A percentile compares a stretch with the other conserved stretches of the same genome.
Evolutionary conservation across 108 stramenopile genomes (phyloP).

Genomic region (Pseudonitzschia multiseries): DNA sequence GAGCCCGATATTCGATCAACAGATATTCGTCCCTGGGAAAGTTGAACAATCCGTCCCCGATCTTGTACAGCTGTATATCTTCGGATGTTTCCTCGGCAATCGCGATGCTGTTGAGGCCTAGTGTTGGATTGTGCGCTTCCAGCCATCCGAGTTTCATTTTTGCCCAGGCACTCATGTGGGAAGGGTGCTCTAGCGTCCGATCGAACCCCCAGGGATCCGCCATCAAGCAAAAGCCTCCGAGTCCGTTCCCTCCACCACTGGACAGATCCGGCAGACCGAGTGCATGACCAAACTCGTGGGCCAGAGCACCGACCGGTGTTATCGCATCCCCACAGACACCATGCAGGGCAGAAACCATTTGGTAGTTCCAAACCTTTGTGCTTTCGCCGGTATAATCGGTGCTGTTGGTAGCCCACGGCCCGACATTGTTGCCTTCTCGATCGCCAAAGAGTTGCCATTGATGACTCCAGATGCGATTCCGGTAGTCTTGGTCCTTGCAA

Average conservation of each 20-base stretch:
- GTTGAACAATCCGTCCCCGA: constrained; percentile 27
- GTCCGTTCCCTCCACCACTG: constrained; percentile 29
- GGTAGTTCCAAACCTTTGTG: constrained; percentile 36
- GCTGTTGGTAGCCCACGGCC: constrained; percentile 29
- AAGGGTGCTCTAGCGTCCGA: constrained; percentile 35
- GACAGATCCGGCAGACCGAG: constrained; percentile 33
- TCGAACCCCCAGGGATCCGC: constrained; percentile 42
- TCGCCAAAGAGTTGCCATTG: constrained; percentile 10
- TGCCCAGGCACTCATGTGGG: constrained; percentile 44
- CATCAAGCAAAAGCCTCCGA: constrained; percentile 42
- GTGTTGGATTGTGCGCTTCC: constrained; percentile 7
- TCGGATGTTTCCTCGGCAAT: constrained; percentile 10
- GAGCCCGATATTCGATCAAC: constrained; percentile 49
- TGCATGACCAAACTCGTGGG: constrained; percentile 38
- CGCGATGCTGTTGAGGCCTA: constrained; percentile 24
- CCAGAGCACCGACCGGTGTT: constrained; percentile 28
- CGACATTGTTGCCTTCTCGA: constrained; percentile 5
- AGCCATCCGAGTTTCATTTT: constrained; percentile 56
- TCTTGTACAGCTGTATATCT: constrained; percentile 16
- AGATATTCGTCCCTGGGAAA: constrained; percentile 48
- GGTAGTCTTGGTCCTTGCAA: constrained; percentile 23
- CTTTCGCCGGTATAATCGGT: background rate
- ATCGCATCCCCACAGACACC: constrained; percentile 14
- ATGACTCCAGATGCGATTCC: constrained; percentile 21
- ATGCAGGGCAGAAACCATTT: constrained; percentile 40